phyloP scores from a whole-genome alignment of 2,329 filamentous ascomycete species.

The Neopestalotiopsis clavispora region DNA sequence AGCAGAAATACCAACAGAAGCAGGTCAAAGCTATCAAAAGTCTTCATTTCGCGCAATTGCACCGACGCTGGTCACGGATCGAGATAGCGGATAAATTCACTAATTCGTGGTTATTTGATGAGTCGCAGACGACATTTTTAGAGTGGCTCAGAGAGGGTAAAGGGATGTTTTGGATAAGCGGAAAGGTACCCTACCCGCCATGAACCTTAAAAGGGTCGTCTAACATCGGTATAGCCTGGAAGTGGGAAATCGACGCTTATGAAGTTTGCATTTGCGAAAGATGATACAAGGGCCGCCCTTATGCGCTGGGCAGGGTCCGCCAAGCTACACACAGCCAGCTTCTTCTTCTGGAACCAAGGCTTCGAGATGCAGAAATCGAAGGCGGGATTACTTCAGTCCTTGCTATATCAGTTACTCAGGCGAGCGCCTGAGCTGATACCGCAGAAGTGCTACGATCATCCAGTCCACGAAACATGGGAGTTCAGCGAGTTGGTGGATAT shows the following conservation, averaged over 20 bases:
- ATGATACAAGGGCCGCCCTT: background rate
- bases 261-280: background rate
- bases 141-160: background rate
- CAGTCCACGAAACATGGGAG: background rate
- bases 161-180: background rate
- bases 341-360: background rate
- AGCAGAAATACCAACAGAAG: background rate
- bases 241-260: background rate
- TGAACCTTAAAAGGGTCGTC: too few relatives aligned
- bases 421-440: background rate
- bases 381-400: background rate
- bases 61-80: background rate
- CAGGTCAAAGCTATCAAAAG: background rate
- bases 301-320: background rate
- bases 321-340: background rate
- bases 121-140: background rate
- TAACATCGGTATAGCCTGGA: background rate
- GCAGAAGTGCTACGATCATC: background rate
- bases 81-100: background rate
- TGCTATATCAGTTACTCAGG: background rate
- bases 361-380: background rate
- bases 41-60: background rate
- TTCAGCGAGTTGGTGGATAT: background rate
- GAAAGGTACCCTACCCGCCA: background rate
- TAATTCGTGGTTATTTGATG: background rate